These are phyloP conservation scores for grape (Vitis vinifera) DNA, from an alignment of 164 flowering plant genomes.

Conservation along the genomic window ASM3070453v1 NC_081816.1:4101001-4101500, in stretches of 20 bases:
- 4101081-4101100: background rate
- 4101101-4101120: conserved; percentile 91
- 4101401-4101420: conserved; percentile 77
- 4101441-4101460: conserved; percentile 43
- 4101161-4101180: conserved; percentile 53
- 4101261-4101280: background rate
- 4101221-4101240: background rate
- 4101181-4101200: conserved; percentile 43
- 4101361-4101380: conserved; percentile 60
- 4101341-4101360: conserved; percentile 75
- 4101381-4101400: conserved; percentile 84
- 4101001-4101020: conserved; percentile 82
- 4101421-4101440: conserved; percentile 88
- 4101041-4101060: too few relatives aligned
- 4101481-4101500: too few relatives aligned
- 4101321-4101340: conserved; percentile 81
- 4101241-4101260: too few relatives aligned
- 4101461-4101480: background rate
- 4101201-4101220: background rate
- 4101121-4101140: conserved; percentile 76
- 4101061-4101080: too few relatives aligned
- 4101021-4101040: background rate
- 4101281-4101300: conserved; percentile 57
- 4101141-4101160: conserved; percentile 68
- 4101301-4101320: conserved; percentile 68